phyloP scores from a whole-genome alignment of 2,329 filamentous ascomycete species.

The Bipolaris zeicola region DNA sequence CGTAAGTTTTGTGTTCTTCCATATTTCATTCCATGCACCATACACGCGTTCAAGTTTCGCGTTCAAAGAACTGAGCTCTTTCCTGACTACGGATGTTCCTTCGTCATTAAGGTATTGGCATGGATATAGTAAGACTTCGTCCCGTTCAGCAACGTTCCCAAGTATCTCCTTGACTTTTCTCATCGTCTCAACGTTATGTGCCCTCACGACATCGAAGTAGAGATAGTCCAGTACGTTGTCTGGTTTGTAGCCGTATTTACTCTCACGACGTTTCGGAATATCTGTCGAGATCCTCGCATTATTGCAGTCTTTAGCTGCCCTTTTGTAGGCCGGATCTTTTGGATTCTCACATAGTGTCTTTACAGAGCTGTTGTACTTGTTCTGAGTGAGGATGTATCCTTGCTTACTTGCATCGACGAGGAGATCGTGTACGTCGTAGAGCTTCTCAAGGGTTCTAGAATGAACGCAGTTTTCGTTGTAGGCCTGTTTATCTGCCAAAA shows the following conservation, averaged over 20 bases:
- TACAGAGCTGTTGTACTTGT: constrained; percentile 57
- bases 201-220: constrained; percentile 60
- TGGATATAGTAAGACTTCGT: constrained; percentile 26
- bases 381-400: constrained; percentile 55
- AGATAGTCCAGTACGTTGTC: constrained; percentile 67
- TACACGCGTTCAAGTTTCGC: background rate
- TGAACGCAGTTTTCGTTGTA: constrained; percentile 54
- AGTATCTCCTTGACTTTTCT: constrained; percentile 33
- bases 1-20: constrained; percentile 1
- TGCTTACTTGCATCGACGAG: constrained; percentile 55
- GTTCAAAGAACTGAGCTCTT: constrained; percentile 15
- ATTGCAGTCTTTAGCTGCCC: constrained; percentile 35
- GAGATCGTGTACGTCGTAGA: constrained; percentile 53
- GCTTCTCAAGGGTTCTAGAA: constrained; percentile 23
- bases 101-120: constrained; percentile 4
- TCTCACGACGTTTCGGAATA: constrained; percentile 21
- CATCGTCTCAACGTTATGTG: constrained; percentile 43
- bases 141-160: constrained; percentile 26
- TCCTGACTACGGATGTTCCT: constrained; percentile 6
- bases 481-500: constrained; percentile 65
- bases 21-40: constrained; percentile 18
- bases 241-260: constrained; percentile 27
- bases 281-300: constrained; percentile 21
- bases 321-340: constrained; percentile 50
- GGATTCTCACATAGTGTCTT: constrained; percentile 59